A percentile compares a stretch with the other conserved stretches of the same genome.
These are phyloP conservation scores for Physcia stellaris DNA, from an alignment of 495 filamentous ascomycete species.

Conservation along the genomic window DNA sequence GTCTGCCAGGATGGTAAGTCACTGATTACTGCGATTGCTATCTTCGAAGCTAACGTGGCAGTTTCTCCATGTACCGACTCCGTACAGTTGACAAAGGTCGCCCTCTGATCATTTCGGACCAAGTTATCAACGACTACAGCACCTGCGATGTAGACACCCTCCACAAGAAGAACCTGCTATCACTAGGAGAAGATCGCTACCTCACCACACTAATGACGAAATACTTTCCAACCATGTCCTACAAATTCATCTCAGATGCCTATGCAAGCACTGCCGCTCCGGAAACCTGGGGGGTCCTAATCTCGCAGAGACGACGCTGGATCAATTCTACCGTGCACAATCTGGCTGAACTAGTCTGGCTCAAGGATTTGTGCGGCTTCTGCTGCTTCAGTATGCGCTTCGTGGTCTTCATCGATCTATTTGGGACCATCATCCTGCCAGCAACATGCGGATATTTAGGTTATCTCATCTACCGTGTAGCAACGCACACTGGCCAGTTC, in stretches of 20 bases:
- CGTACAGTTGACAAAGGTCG: constrained; percentile 84
- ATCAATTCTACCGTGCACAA: constrained; percentile 99
- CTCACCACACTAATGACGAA: constrained; percentile 97
- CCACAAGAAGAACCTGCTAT: constrained; percentile 95
- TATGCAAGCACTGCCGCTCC: constrained; percentile 87
- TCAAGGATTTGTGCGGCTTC: constrained; percentile 93
- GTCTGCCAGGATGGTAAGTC: constrained; percentile 93
- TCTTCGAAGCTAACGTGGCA: no score
- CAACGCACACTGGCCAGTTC: constrained; percentile 57
- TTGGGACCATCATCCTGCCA: constrained; percentile 86
- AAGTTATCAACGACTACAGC: constrained; percentile 74
- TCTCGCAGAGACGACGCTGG: constrained; percentile 94
- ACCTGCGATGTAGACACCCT: constrained; percentile 83
- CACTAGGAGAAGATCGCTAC: constrained; percentile 94
- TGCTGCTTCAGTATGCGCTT: constrained; percentile 99
- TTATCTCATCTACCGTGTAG: constrained; percentile 76
- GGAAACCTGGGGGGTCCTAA: constrained; percentile 79
- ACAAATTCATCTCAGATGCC: constrained; percentile 89
- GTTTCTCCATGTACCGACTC: constrained; percentile 98
- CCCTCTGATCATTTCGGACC: constrained; percentile 82
- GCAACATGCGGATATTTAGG: constrained; percentile 81
- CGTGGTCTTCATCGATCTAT: constrained; percentile 87
- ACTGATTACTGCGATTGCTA: no score
- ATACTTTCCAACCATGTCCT: constrained; percentile 88
- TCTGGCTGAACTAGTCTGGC: constrained; percentile 69